Base-by-base conservation (phyloP, 345 rosid species). In the Lepidium sativum region DNA sequence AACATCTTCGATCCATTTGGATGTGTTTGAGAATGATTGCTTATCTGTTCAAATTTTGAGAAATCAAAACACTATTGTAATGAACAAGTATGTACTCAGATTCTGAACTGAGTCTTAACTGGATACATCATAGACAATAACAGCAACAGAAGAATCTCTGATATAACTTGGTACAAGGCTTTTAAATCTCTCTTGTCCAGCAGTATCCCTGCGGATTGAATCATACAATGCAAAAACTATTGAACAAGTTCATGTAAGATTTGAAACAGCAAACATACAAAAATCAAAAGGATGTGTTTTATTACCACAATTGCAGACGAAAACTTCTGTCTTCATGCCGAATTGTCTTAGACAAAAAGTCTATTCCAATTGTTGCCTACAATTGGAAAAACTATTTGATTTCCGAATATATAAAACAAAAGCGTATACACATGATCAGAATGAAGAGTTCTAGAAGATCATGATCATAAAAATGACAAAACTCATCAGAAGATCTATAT, bases 181-280 rank as follows among this genome's bases (percentile, higher is more conserved):
- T 74, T 95, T 74, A 60, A 91, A 91, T 63, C 96, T 83, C 84
- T 88, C 97, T 69, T 91, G 92, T 32, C 97, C 96, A 18, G 97
- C 94, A 17, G 96, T 88, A 66, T 91, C 97, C 95, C 95, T 90
- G 74, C 31, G 11, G 16, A 34, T 14, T 12, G 25, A 42, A 23
- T n/a, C 27, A 10, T 33, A 25, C 12, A 39, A 8, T 5, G 25
- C 25, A 1, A 20, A 20, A 20, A 20, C 21, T 20, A 20, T 2
- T 20, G 6, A 27, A 27, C 31, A 27, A 27, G 7, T 27, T 7
- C 7, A 27, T 27, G 31, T 27, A 27, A 27, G 31, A 27, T 27
- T 27, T 27, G 31, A 27, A 27, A 27, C 31, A 27, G 31, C 29
- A 25, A 25, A 5, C 4, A 25, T 4, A 5, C 0, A 6, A 27